Evolutionary conservation across 164 flowering plant genomes (phyloP).

Genomic region (Nymphaea thermarum): DNA sequence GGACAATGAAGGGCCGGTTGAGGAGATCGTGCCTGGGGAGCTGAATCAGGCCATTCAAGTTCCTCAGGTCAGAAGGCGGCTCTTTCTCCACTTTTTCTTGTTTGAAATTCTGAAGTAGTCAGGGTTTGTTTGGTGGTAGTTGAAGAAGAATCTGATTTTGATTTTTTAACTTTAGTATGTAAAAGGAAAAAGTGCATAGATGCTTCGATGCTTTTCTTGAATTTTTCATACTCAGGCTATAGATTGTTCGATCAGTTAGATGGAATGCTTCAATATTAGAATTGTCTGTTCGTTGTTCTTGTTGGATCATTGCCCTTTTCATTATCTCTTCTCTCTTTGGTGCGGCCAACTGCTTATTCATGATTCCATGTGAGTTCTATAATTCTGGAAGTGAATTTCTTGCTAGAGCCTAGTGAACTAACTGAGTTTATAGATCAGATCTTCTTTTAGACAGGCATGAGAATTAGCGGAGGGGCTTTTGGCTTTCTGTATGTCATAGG

Average conservation of each 20-base stretch:
- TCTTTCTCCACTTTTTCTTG: no score
- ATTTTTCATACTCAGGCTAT: background rate
- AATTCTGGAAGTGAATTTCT: no score
- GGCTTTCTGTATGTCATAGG: no score
- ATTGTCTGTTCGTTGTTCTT: background rate
- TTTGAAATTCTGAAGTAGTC: background rate
- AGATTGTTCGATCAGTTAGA: background rate
- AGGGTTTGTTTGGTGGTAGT: no score
- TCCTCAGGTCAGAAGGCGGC: conserved; percentile 35
- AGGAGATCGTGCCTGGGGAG: conserved; percentile 62
- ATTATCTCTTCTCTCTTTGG: background rate
- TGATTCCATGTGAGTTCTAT: no score
- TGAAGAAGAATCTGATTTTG: background rate
- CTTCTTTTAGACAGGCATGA: no score
- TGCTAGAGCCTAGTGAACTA: no score
- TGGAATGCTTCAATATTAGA: background rate
- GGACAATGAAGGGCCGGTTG: conserved; percentile 35
- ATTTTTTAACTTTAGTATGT: background rate
- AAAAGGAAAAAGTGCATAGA: background rate
- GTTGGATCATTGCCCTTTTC: background rate
- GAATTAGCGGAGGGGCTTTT: no score
- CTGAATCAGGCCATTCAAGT: conserved; percentile 63
- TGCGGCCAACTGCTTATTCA: no score
- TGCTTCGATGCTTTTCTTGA: background rate
- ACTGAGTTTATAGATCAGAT: no score